A percentile compares a stretch with the other conserved stretches of the same genome.
Conservation (phyloP, 2,329 filamentous ascomycete genomes). For the Teratosphaeriaceae sp. region DNA sequence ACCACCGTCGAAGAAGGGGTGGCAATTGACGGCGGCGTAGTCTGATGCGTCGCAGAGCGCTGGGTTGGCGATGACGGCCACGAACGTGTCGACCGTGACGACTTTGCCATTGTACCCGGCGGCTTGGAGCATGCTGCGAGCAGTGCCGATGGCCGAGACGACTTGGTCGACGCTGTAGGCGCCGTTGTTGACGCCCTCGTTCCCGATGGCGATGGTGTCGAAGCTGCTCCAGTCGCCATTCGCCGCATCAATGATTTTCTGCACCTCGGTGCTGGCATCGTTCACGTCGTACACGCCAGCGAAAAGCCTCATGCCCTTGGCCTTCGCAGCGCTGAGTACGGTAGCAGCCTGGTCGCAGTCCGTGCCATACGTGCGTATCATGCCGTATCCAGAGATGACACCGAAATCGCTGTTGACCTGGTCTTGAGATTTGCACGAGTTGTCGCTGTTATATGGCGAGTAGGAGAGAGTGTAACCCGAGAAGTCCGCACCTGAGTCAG, state of each 20-base stretch:
- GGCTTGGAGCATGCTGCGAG: slow-evolving; percentile 50
- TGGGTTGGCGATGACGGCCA: slow-evolving; percentile 61
- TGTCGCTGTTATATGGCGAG: slow-evolving; percentile 50
- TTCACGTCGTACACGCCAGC: slow-evolving; percentile 64
- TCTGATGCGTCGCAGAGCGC: slow-evolving; percentile 69
- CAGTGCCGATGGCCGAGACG: slow-evolving; percentile 50
- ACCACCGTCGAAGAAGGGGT: slow-evolving; percentile 73
- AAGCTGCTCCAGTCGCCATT: slow-evolving; percentile 60
- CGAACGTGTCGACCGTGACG: slow-evolving; percentile 74
- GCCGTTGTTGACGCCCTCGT: slow-evolving; percentile 68
- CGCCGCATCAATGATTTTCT: slow-evolving; percentile 54
- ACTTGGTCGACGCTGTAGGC: slow-evolving; percentile 47
- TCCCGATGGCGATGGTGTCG: slow-evolving; percentile 69
- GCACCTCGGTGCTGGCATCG: slow-evolving; percentile 50
- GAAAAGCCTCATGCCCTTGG: slow-evolving; percentile 64
- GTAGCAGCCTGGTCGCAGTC: slow-evolving; percentile 68
- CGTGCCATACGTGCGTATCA: slow-evolving; percentile 71
- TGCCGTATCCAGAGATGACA: slow-evolving; percentile 50
- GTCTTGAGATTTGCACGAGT: slow-evolving; percentile 58
- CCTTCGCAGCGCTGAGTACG: slow-evolving; percentile 56
- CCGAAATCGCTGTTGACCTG: slow-evolving; percentile 61
- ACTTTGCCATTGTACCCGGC: slow-evolving; percentile 67
- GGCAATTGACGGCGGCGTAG: slow-evolving; percentile 73
- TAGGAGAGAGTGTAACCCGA: slow-evolving; percentile 49
- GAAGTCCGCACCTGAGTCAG: neutral